These are phyloP conservation scores for Lantana camara DNA, from an alignment of 257 asterid genomes.

Conservation along the genomic window DNA sequence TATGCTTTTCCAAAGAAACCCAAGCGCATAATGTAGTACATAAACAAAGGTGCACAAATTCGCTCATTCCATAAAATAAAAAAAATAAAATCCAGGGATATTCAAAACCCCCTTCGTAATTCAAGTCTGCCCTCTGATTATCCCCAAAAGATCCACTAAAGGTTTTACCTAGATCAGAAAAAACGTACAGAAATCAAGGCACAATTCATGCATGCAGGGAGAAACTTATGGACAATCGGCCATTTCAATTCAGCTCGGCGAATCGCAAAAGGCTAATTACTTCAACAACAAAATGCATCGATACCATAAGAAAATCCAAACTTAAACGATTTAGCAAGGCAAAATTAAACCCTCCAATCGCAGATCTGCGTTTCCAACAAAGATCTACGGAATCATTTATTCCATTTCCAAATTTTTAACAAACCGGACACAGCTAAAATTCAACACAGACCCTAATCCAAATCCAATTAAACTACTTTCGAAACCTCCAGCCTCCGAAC, in stretches of 20 bases:
- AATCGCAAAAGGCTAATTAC: neutral
- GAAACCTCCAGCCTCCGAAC: neutral
- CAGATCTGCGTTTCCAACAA: slow-evolving; percentile 17
- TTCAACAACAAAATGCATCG: neutral
- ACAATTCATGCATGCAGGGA: neutral
- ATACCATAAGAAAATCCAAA: neutral
- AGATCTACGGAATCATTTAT: neutral
- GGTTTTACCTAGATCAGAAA: slow-evolving; percentile 9
- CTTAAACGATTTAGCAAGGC: neutral
- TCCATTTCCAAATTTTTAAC: neutral
- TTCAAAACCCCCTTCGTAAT: neutral
- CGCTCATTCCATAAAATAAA: slow-evolving; percentile 10
- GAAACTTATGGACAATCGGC: neutral
- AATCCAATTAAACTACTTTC: slow-evolving; percentile 1
- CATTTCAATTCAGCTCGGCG: neutral
- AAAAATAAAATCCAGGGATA: too few relatives aligned
- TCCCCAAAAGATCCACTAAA: neutral
- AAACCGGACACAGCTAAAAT: neutral
- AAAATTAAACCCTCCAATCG: neutral
- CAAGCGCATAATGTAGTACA: neutral
- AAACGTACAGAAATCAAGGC: neutral
- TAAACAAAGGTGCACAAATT: too few relatives aligned
- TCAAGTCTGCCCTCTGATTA: neutral
- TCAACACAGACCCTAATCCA: neutral
- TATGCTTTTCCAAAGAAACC: neutral